These are phyloP conservation scores for Tulasnella calospora DNA, from an alignment of 768 basidiomycete species.

Conservation along the genomic window DNA sequence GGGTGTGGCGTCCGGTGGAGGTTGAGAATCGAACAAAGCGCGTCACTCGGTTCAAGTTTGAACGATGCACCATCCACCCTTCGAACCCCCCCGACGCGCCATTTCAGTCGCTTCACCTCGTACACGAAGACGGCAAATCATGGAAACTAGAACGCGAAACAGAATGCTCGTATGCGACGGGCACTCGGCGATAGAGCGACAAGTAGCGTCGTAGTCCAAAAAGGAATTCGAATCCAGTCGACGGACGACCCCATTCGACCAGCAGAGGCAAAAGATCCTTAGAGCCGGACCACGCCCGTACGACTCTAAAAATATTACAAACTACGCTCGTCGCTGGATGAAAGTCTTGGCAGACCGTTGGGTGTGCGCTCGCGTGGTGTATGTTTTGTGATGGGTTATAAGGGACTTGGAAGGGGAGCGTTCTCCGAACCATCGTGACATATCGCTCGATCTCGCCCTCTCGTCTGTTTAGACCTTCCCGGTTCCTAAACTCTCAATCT, in stretches of 20 bases:
- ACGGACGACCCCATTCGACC: neutral
- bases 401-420: neutral
- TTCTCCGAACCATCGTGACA: neutral
- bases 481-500: neutral
- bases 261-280: neutral
- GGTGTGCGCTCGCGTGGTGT: neutral
- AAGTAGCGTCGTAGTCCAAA: neutral
- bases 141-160: neutral
- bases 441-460: neutral
- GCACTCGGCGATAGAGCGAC: too few relatives aligned
- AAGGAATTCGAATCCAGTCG: neutral
- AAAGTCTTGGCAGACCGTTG: neutral
- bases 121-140: neutral
- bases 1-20: too few relatives aligned
- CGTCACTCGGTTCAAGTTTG: too few relatives aligned
- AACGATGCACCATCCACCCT: too few relatives aligned
- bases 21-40: too few relatives aligned
- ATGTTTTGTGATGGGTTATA: neutral
- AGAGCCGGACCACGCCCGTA: neutral
- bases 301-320: slow-evolving; percentile 4
- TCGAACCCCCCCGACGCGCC: neutral
- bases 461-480: neutral
- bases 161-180: neutral
- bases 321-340: neutral
- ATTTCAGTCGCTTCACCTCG: neutral